These are phyloP conservation scores for Wickerhamomyces alni DNA, from an alignment of 805 yeast genomes.

Conservation along the genomic window DNA sequence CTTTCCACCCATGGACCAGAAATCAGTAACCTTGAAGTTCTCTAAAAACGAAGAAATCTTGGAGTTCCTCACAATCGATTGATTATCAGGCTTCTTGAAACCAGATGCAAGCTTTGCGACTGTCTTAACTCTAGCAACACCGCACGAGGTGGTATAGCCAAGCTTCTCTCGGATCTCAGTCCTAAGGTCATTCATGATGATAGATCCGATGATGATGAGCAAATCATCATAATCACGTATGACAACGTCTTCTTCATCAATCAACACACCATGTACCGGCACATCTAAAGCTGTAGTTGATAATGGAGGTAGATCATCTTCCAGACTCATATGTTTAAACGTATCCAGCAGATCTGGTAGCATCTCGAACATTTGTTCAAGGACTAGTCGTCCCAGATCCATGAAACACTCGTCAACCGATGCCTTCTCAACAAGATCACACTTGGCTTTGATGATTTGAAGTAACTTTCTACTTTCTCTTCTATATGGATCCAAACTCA, in stretches of 20 bases:
- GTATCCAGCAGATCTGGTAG: constrained; percentile 40
- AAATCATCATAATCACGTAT: constrained; percentile 77
- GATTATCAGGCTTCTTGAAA: constrained; percentile 77
- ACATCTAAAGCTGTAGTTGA: constrained; percentile 25
- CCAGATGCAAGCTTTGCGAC: constrained; percentile 87
- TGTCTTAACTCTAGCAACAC: constrained; percentile 69
- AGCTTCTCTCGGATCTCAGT: constrained; percentile 43
- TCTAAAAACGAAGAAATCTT: constrained; percentile 48
- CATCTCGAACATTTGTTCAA: constrained; percentile 31
- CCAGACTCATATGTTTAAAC: constrained; percentile 9
- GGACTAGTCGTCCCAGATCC: constrained; percentile 70
- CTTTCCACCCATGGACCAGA: constrained; percentile 92
- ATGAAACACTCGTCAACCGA: constrained; percentile 92
- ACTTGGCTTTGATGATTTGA: constrained; percentile 51
- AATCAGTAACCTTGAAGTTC: constrained; percentile 60
- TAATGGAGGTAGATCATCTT: constrained; percentile 37
- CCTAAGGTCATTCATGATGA: constrained; percentile 49
- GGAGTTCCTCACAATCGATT: constrained; percentile 59
- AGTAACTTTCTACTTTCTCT: constrained; percentile 79
- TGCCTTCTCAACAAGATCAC: constrained; percentile 81
- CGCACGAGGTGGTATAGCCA: constrained; percentile 87
- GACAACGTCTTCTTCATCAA: constrained; percentile 9
- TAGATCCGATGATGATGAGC: constrained; percentile 59
- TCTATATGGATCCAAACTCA: constrained; percentile 86
- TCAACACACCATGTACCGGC: constrained; percentile 10